Evolutionary conservation across 345 rosid genomes (phyloP).

Genomic region (Psidium guajava): DNA sequence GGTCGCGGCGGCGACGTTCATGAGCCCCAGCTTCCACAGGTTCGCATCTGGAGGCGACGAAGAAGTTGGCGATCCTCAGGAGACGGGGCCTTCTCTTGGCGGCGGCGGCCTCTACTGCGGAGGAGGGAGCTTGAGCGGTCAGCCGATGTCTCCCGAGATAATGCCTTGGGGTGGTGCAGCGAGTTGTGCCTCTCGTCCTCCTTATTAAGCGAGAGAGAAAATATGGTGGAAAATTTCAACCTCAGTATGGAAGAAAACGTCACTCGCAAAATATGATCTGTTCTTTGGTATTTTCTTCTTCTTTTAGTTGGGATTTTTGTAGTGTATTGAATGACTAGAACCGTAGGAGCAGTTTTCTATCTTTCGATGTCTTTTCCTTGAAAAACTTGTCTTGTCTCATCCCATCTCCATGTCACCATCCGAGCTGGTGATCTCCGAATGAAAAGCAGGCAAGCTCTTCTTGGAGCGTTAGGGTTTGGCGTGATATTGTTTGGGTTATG

Average conservation of each 20-base stretch:
- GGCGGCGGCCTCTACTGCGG: background rate
- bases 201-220: background rate
- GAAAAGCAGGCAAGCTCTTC: background rate
- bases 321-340: background rate
- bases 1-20: constrained; percentile 27
- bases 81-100: background rate
- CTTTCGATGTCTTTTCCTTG: background rate
- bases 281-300: background rate
- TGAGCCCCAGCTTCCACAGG: constrained; percentile 14
- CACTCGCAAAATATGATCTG: background rate
- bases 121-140: background rate
- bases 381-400: background rate
- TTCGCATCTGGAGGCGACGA: constrained; percentile 10
- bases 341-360: background rate
- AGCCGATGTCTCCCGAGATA: background rate
- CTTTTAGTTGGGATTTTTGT: background rate
- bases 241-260: background rate
- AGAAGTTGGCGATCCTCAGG: constrained; percentile 4
- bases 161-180: background rate
- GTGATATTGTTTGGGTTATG: background rate
- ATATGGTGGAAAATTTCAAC: background rate
- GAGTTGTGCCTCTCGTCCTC: background rate
- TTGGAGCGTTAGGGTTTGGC: background rate
- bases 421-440: background rate
- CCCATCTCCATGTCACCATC: background rate